Evolutionary conservation across 352 stramenopile genomes (phyloP).

Genomic region (Sclerospora graminicola): DNA sequence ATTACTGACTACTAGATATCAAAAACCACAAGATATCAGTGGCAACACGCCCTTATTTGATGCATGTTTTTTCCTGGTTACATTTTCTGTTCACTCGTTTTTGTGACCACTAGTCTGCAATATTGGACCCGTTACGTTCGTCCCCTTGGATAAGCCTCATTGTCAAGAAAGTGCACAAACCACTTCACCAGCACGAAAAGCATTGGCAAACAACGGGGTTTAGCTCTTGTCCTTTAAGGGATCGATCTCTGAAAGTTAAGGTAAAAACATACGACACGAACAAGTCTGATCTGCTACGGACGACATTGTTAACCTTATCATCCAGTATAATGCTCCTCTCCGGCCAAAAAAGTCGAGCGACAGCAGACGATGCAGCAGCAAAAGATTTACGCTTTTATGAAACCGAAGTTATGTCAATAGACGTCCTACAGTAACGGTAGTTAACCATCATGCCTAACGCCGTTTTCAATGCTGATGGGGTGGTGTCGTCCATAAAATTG

Average conservation of each 20-base stretch:
- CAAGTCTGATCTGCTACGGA: neutral
- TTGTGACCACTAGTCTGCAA: too few relatives aligned
- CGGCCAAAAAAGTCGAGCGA: slow-evolving; percentile 45
- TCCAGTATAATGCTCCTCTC: slow-evolving; percentile 45
- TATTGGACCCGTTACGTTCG: too few relatives aligned
- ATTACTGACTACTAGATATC: too few relatives aligned
- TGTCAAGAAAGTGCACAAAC: slow-evolving; percentile 59
- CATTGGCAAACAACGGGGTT: slow-evolving; percentile 62
- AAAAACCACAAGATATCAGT: too few relatives aligned
- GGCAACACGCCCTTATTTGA: too few relatives aligned
- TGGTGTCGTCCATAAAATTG: slow-evolving; percentile 59
- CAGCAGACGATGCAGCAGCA: slow-evolving; percentile 41
- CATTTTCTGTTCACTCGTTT: too few relatives aligned
- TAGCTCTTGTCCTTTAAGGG: slow-evolving; percentile 45
- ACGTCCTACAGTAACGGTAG: slow-evolving; percentile 81
- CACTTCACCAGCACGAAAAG: slow-evolving; percentile 46
- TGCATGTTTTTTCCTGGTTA: too few relatives aligned
- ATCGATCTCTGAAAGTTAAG: slow-evolving; percentile 14
- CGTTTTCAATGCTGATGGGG: slow-evolving; percentile 26
- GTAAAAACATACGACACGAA: too few relatives aligned
- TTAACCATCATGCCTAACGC: slow-evolving; percentile 81
- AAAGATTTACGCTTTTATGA: slow-evolving; percentile 73
- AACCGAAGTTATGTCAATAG: slow-evolving; percentile 58
- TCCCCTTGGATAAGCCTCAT: too few relatives aligned
- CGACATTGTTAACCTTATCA: slow-evolving; percentile 21